These are phyloP conservation scores for Exophiala dermatitidis DNA, from an alignment of 2,329 filamentous ascomycete genomes.

Conservation along the genomic window DNA sequence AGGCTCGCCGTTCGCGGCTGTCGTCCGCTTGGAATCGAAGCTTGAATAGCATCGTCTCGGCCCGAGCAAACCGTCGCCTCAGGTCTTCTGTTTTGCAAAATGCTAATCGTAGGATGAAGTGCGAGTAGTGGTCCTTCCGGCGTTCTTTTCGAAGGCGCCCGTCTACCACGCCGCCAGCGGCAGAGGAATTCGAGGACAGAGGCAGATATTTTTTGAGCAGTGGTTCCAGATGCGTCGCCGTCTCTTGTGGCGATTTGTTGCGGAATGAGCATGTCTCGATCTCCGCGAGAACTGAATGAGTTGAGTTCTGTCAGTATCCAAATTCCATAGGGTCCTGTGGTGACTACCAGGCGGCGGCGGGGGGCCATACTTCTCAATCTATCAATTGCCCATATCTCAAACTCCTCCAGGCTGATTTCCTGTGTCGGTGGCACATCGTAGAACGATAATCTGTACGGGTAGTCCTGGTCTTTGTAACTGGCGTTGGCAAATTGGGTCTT, in stretches of 20 bases:
- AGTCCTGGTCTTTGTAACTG: conserved; percentile 68
- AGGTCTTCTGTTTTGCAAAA: conserved; percentile 90
- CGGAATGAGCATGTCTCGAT: conserved; percentile 92
- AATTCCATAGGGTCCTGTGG: too few species aligned
- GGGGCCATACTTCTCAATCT: conserved; percentile 61
- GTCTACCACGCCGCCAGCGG: conserved; percentile 45
- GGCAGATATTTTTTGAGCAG: conserved; percentile 82
- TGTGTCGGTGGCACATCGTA: conserved; percentile 81
- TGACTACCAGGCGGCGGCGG: not conserved
- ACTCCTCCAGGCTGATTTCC: conserved; percentile 93
- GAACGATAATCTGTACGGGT: conserved; percentile 84
- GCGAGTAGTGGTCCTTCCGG: conserved; percentile 93
- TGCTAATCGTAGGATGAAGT: conserved; percentile 90
- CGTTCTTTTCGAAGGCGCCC: conserved; percentile 59
- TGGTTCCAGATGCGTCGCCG: conserved; percentile 71
- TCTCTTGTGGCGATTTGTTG: conserved; percentile 79
- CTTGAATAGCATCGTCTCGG: conserved; percentile 84
- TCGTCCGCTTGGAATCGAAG: conserved; percentile 75
- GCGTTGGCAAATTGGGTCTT: conserved; percentile 80
- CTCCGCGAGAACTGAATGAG: conserved; percentile 35
- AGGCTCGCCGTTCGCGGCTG: conserved; percentile 61
- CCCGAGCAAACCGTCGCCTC: conserved; percentile 72
- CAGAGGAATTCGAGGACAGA: conserved; percentile 66
- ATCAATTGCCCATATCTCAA: conserved; percentile 98
- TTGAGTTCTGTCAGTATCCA: not conserved